Base-by-base conservation (phyloP, 164 flowering plant genomes). In the Kalanchoe fedtschenkoi region DNA sequence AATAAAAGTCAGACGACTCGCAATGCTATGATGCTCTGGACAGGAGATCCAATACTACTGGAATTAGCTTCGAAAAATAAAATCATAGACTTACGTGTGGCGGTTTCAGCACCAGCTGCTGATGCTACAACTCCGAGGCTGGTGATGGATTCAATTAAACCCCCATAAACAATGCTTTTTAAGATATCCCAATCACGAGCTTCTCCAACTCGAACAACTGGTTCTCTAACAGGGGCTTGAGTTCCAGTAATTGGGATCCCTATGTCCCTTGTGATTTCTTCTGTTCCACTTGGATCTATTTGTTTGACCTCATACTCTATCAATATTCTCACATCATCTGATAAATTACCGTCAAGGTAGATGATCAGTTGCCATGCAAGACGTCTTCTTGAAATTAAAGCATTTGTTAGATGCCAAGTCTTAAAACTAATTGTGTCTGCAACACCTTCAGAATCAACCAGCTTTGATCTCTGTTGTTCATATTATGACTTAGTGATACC, bases 111-210 rank as follows among this genome's bases (percentile, higher is more conserved):
- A 70, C 92, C 95, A 29, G 87, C 96, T 47, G 99, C 95, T 62
- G 99, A 89, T 58, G 93, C 70, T 34, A 89, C 92, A 60, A 91
- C 80, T 41, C 90, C 81, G 32, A 91, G 70, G 69, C 97, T 89
- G 60, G 91, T 76, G 58, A 89, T 77, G 54, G 83, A 79, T 72
- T 95, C 96, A 26, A 73, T 42, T 59, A 95, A 70, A 44, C 99
- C 99, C 60, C 99, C 97, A 72, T 91, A 91, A 4, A 95, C 87
- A 59, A 91, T 84, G 77, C 90, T 83, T 71, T 88, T 95, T 16
- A 95, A 66, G 17, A 95, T 74, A 42, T 95, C 96, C 77, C 73
- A 71, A 26, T 62, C 69, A 38, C 35, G 67, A 26, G 30, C 17
- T 42, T 67, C 67, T 41, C 68, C 35, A 22, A 63, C 62, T 53